Evolutionary conservation across 306 rosid genomes (phyloP), one percentile per base, ranked within the genome.

Genomic region (Ormosia semicastrata): DNA sequence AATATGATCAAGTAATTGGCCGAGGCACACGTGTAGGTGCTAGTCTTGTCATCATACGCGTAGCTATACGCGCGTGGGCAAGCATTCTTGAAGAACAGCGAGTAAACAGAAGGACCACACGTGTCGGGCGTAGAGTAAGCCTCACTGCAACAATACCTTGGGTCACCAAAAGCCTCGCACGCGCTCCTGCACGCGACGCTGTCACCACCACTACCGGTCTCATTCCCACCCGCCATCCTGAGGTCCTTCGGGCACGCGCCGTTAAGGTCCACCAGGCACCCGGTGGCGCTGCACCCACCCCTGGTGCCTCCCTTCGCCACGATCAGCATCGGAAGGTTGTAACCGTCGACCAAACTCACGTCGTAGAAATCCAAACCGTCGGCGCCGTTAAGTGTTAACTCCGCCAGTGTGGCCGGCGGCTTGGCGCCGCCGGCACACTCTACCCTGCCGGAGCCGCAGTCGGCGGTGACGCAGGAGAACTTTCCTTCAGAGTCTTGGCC

Each of bases 51-150:
- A 75, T 95, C 98, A 18, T 95, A 95, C 81, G 98, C 98, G 87
- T 91, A 95, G 91, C 98, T 95, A 85, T 95, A 95, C 44, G 98
- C 82, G 91, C 98, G 97, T 52, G 98, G 98, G 91, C 98, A 95
- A 30, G 90, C 94, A 10, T 90, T 85, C 75, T 93, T 95, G 59
- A 95, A 95, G 69, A 68, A 90, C 57, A 34, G 39, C 9, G 98
- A 93, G 63, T 81, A 95, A 10, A 40, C 77, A 0, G 97, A 89
- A 0, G 98, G 97, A 0, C 74, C 24, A 67, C 98, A 95, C 89
- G 93, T 93, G 90, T 95, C 97, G 4, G 98, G 98, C 69, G 98
- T 95, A 0, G 89, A 49, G 80, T 87, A 93, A 70, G 87, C 95
- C 74, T 80, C 98, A 6, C 97, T 95, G 15, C 98, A 95, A 41